Percentiles rank a stretch among this genome's conserved stretches.
These are phyloP conservation scores for Phytophthora megakarya DNA, from an alignment of 352 stramenopile genomes.

Conservation along the genomic window DNA sequence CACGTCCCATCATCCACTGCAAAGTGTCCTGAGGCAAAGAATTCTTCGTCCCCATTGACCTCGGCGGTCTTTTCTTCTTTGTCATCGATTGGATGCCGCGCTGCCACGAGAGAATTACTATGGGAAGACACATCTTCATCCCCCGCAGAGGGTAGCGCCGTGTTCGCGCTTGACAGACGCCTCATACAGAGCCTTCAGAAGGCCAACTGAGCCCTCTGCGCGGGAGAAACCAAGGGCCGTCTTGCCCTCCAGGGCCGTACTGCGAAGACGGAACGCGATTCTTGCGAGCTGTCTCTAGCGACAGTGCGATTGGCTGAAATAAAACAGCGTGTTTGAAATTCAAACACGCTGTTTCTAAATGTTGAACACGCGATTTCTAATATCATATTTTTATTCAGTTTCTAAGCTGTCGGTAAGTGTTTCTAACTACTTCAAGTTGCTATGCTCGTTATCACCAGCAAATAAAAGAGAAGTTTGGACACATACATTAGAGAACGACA, in stretches of 20 bases:
- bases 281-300: slow-evolving; percentile 17
- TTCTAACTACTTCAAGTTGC: too few species aligned
- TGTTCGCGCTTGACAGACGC: neutral
- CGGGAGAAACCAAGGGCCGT: slow-evolving; percentile 24
- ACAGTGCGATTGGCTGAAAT: slow-evolving; percentile 34
- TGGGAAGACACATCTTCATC: slow-evolving; percentile 3
- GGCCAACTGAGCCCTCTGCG: slow-evolving; percentile 17
- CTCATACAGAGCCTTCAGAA: slow-evolving; percentile 22
- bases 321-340: neutral
- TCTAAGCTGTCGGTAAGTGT: too few species aligned
- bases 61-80: slow-evolving; percentile 34
- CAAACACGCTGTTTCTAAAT: slow-evolving; percentile 5
- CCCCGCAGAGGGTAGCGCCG: neutral
- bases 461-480: too few species aligned
- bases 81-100: slow-evolving; percentile 12
- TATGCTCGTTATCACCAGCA: too few species aligned
- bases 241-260: slow-evolving; percentile 9
- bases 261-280: slow-evolving; percentile 4
- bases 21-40: slow-evolving; percentile 21
- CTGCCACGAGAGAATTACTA: too few species aligned
- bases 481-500: too few species aligned
- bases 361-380: slow-evolving; percentile 8
- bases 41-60: slow-evolving; percentile 22
- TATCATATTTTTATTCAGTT: too few species aligned
- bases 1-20: slow-evolving; percentile 23